These are phyloP conservation scores for Phascolomyces articulosus DNA, from an alignment of 371 early-diverging fungal species.

Conservation along the genomic window DNA sequence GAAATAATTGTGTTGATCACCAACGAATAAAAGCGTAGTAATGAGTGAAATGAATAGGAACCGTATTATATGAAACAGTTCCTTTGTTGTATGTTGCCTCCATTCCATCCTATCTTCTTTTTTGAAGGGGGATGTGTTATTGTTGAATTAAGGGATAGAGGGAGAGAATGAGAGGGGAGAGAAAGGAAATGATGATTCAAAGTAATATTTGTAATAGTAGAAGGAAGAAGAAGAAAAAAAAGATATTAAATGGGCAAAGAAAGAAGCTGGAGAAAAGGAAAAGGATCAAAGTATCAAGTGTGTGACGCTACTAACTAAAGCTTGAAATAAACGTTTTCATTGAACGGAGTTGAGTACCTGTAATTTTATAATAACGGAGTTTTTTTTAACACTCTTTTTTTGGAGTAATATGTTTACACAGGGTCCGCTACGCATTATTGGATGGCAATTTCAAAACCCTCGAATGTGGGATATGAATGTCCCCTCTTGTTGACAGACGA, in stretches of 20 bases:
- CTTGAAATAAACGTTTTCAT: background rate
- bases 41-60: background rate
- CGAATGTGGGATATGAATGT: background rate
- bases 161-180: background rate
- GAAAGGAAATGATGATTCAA: background rate
- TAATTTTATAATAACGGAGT: conserved; percentile 3
- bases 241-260: too few relatives aligned
- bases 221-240: conserved; percentile 6
- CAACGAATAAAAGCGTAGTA: background rate
- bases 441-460: background rate
- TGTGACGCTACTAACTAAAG: background rate
- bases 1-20: background rate
- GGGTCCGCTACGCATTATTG: background rate
- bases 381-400: conserved; percentile 5
- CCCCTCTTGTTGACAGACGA: background rate
- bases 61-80: background rate
- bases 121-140: background rate
- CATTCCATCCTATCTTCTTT: conserved; percentile 3
- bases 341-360: background rate
- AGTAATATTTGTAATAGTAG: too few relatives aligned
- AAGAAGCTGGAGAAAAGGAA: too few relatives aligned
- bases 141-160: background rate
- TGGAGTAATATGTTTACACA: background rate
- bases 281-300: background rate
- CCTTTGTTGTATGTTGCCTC: background rate